A percentile compares a stretch with the other conserved stretches of the same genome.
These are phyloP conservation scores for Maudiozyma serrabonitensis DNA, from an alignment of 805 yeast species.

Conservation along the genomic window DNA sequence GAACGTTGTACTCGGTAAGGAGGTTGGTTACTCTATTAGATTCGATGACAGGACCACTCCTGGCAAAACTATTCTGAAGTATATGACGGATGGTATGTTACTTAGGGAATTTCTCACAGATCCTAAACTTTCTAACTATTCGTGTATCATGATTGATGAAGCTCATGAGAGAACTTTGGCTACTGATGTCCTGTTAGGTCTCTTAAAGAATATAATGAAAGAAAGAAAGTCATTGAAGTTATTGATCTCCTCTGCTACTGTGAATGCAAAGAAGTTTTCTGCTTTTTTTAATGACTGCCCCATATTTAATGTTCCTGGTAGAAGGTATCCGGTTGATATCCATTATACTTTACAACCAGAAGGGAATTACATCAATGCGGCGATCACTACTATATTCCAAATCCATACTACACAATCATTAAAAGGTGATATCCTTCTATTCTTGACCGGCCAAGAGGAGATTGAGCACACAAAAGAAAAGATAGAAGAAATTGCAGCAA, in stretches of 20 bases:
- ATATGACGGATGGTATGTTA: slow-evolving; percentile 94
- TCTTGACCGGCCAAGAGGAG: slow-evolving; percentile 93
- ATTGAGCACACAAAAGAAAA: slow-evolving; percentile 75
- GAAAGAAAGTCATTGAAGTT: slow-evolving; percentile 62
- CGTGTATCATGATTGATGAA: slow-evolving; percentile 89
- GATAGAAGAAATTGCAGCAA: slow-evolving; percentile 52
- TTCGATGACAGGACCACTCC: slow-evolving; percentile 68
- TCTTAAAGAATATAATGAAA: slow-evolving; percentile 58
- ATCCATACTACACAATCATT: slow-evolving; percentile 55
- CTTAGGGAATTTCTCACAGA: slow-evolving; percentile 75
- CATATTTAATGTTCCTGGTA: slow-evolving; percentile 80
- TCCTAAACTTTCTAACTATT: slow-evolving; percentile 55
- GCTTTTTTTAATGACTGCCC: slow-evolving; percentile 77
- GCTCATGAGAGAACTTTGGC: slow-evolving; percentile 94
- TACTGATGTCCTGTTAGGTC: slow-evolving; percentile 77
- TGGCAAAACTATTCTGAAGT: slow-evolving; percentile 62
- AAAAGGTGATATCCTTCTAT: slow-evolving; percentile 81
- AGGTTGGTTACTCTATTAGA: slow-evolving; percentile 82
- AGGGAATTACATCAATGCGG: slow-evolving; percentile 83
- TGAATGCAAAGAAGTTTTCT: slow-evolving; percentile 83
- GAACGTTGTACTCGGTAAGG: slow-evolving; percentile 66
- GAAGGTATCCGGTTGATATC: slow-evolving; percentile 86
- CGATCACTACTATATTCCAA: slow-evolving; percentile 77
- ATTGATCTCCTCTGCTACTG: slow-evolving; percentile 87
- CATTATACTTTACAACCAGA: slow-evolving; percentile 81